Evolutionary conservation across 192 early-diverging fungal genomes (phyloP), one percentile per base, ranked within the genome.

Genomic region (Linnemannia schmuckeri): DNA sequence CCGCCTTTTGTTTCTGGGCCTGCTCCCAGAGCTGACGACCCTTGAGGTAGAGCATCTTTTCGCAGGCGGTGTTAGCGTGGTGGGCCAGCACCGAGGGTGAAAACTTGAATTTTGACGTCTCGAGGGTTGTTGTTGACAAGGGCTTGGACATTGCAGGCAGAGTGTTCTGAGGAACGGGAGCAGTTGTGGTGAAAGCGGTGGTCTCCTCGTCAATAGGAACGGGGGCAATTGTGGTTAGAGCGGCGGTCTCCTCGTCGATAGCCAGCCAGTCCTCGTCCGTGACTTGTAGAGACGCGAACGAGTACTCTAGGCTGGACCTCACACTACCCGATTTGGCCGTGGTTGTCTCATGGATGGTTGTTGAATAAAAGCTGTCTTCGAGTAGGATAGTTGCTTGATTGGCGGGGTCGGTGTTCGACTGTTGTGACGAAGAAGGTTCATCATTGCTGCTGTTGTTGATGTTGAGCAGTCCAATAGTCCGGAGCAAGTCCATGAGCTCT

Each of bases 21-120:
- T 81, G 30, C 24, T 33, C n/a, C 79, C 70, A 78, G 12, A 81
- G 80, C 35, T 87, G 75, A 12, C 22, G 55, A 22, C 85, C 85
- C 35, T 81, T 78, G n/a, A 87, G 61, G 37, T 87, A 76, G 1
- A 87, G 73, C 85, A 87, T 87, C 42, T 87, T 87, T 75, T 87
- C 85, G 63, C 85, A 87, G 13, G 76, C 42, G 8, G 85, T 87
- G 35, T 81, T 81, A 18, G 85, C 79, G 47, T 87, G 76, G 46
- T 81, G 80, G 3, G 85, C 85, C 0, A 87, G 76, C 6, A 78
- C 80, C 2, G 85, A 87, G 13, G 85, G 85, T 22, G 85, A 81
- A 33, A 75, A 87, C 40, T 77, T 81, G 79, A 77, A 87, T 24
- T 68, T 61, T 61, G 74, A 24, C 18, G 0, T 2, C 44, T 13